phyloP scores from a whole-genome alignment of 2,329 filamentous ascomycete species.

The Cytospora leucostoma region DNA sequence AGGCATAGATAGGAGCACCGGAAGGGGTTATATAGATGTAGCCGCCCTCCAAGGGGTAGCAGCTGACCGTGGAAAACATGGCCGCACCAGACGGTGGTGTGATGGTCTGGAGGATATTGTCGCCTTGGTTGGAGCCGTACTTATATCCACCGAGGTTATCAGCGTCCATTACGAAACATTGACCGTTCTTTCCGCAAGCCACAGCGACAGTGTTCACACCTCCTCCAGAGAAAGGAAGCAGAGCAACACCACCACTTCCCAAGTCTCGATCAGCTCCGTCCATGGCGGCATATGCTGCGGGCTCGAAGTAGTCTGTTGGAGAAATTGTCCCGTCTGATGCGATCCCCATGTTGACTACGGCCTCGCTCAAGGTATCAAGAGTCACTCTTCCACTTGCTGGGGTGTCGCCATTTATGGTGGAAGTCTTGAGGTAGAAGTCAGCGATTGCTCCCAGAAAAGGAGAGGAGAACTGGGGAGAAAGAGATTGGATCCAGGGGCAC shows the following conservation, averaged over 20 bases:
- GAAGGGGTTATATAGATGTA: constrained; percentile 50
- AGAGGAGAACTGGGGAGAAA: too few relatives aligned
- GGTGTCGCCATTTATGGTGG: constrained; percentile 37
- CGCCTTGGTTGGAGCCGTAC: constrained; percentile 39
- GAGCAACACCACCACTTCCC: constrained; percentile 44
- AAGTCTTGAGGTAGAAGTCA: neutral
- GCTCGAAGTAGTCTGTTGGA: constrained; percentile 54
- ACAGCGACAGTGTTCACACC: constrained; percentile 42
- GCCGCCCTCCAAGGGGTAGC: constrained; percentile 51
- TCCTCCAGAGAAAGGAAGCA: constrained; percentile 29
- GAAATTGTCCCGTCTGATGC: constrained; percentile 26
- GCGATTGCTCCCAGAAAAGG: too few relatives aligned
- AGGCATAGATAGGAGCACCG: constrained; percentile 34
- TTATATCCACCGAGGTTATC: constrained; percentile 35
- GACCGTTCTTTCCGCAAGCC: constrained; percentile 53
- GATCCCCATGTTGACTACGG: constrained; percentile 46
- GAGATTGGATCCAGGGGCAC: too few relatives aligned
- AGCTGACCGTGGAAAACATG: constrained; percentile 49
- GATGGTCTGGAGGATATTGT: constrained; percentile 48
- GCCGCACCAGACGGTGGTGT: constrained; percentile 43
- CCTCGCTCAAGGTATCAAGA: constrained; percentile 45
- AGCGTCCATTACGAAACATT: constrained; percentile 42
- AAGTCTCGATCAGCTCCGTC: constrained; percentile 55
- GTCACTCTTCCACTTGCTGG: constrained; percentile 38
- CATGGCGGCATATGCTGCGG: constrained; percentile 51